Conservation (phyloP, 257 asterid genomes). For the Rhazya stricta region DNA sequence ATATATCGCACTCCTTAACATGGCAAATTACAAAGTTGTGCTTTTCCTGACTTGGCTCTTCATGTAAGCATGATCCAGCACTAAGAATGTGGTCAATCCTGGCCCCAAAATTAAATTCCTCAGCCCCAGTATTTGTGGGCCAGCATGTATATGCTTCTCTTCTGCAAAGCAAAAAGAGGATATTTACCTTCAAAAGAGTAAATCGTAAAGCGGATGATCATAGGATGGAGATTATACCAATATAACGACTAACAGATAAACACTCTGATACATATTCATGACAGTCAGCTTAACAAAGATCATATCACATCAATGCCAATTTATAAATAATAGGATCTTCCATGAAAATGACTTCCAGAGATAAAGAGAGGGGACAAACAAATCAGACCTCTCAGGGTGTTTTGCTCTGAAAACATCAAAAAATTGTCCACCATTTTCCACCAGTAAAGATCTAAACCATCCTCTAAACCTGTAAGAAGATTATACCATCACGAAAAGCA, state of each 20-base stretch:
- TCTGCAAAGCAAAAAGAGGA: conserved; percentile 28
- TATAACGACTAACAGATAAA: background rate
- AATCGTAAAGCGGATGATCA: background rate
- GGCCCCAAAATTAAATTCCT: conserved; percentile 85
- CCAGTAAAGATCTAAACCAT: conserved; percentile 88
- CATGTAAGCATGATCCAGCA: conserved; percentile 82
- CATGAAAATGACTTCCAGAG: background rate
- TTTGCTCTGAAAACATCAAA: conserved; percentile 72
- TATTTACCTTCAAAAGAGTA: background rate
- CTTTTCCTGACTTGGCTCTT: conserved; percentile 42
- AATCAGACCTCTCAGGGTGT: conserved; percentile 69
- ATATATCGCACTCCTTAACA: conserved; percentile 75
- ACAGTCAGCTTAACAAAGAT: background rate
- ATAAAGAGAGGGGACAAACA: background rate
- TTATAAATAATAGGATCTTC: background rate
- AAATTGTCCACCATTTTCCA: conserved; percentile 66
- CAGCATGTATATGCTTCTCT: conserved; percentile 91
- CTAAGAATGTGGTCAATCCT: conserved; percentile 92
- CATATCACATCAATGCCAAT: background rate
- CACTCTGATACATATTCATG: background rate
- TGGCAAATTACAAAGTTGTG: conserved; percentile 73
- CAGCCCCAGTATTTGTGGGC: conserved; percentile 92
- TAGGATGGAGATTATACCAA: background rate
- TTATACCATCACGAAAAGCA: background rate
- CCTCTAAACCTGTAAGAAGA: conserved; percentile 63